Conservation (phyloP, 2,329 filamentous ascomycete genomes). For the Aspergillus ruber region DNA sequence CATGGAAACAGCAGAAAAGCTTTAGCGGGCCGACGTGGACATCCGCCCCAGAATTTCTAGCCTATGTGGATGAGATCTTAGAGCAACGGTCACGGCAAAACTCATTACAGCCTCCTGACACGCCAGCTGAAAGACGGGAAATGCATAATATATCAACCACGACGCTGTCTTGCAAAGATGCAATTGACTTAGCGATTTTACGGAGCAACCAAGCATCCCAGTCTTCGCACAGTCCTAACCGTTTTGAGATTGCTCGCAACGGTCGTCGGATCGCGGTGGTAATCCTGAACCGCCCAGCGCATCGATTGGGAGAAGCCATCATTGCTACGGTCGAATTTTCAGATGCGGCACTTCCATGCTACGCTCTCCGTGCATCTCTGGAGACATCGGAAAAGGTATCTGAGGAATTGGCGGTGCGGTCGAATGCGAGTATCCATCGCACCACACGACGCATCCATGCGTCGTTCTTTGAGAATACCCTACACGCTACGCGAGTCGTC, state of each 20-base stretch:
- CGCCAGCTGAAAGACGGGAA: conserved; percentile 59
- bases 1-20: conserved; percentile 32
- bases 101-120: conserved; percentile 57
- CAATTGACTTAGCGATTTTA: conserved; percentile 84
- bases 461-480: conserved; percentile 69
- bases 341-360: conserved; percentile 70
- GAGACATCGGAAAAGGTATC: conserved; percentile 84
- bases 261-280: conserved; percentile 88
- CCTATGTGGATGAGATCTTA: conserved; percentile 71
- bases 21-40: conserved; percentile 39
- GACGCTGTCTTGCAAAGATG: conserved; percentile 64
- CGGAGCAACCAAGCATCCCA: conserved; percentile 65
- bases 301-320: conserved; percentile 81
- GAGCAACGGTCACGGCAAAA: conserved; percentile 49
- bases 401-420: conserved; percentile 71
- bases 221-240: conserved; percentile 75
- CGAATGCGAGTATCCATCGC: conserved; percentile 75
- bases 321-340: conserved; percentile 79
- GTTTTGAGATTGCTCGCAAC: conserved; percentile 90
- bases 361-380: conserved; percentile 74
- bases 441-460: conserved; percentile 79
- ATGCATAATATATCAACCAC: conserved; percentile 48
- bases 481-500: conserved; percentile 71
- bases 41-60: conserved; percentile 60
- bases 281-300: conserved; percentile 79